Conservation (phyloP, 2,329 filamentous ascomycete species). For the Colletotrichum noveboracense region DNA sequence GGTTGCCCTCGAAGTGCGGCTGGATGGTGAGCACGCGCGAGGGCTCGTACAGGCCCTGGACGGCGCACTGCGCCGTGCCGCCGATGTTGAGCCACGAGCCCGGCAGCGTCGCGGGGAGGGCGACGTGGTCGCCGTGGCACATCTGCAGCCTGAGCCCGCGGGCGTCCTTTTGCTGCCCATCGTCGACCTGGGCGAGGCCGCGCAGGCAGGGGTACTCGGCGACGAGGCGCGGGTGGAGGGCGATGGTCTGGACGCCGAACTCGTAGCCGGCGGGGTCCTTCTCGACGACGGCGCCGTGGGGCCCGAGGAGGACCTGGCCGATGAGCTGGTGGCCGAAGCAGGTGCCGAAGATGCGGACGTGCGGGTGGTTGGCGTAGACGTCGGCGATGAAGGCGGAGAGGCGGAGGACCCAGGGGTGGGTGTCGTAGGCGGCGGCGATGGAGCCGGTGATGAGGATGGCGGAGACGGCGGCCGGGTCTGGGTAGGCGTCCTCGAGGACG, state of each 20-base stretch:
- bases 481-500: slow-evolving; percentile 33
- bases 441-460: slow-evolving; percentile 37
- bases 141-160: slow-evolving; percentile 44
- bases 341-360: slow-evolving; percentile 44
- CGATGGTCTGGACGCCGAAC: slow-evolving; percentile 45
- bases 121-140: slow-evolving; percentile 50
- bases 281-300: slow-evolving; percentile 30
- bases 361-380: slow-evolving; percentile 31
- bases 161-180: not conserved
- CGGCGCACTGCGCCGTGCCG: slow-evolving; percentile 42
- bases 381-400: slow-evolving; percentile 43
- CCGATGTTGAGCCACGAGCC: slow-evolving; percentile 43
- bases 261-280: slow-evolving; percentile 49
- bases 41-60: slow-evolving; percentile 48
- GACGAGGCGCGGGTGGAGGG: slow-evolving; percentile 43
- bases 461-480: slow-evolving; percentile 30
- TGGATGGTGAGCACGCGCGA: slow-evolving; percentile 46
- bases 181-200: not conserved
- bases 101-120: slow-evolving; percentile 33
- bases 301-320: slow-evolving; percentile 40
- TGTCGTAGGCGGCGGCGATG: slow-evolving; percentile 45
- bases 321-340: slow-evolving; percentile 57
- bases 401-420: slow-evolving; percentile 49
- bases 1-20: slow-evolving; percentile 53
- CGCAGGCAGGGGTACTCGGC: slow-evolving; percentile 43